Conservation (phyloP, 306 rosid genomes). For the Rosa chinensis region DNA sequence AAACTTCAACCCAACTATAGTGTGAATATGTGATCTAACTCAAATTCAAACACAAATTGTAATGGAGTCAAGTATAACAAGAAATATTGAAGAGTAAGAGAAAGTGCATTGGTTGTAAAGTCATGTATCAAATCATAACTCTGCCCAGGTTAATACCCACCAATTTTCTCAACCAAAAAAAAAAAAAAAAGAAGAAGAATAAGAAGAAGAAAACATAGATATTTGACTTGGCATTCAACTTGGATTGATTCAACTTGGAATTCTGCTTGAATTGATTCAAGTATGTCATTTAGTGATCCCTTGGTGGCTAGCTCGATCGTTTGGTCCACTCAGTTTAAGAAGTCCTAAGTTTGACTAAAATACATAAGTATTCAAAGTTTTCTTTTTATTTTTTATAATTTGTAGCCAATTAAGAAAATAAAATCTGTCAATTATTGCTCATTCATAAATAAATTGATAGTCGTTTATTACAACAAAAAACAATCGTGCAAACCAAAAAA, state of each 20-base stretch:
- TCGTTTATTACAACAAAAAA: too few species aligned
- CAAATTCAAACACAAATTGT: background rate
- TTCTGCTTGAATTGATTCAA: background rate
- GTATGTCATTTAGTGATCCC: background rate
- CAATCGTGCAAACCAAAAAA: too few species aligned
- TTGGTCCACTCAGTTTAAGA: slow-evolving; percentile 1
- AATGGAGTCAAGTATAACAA: background rate
- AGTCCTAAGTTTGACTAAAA: background rate
- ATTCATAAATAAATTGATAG: too few species aligned
- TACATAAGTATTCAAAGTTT: background rate
- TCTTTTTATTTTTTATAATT: too few species aligned
- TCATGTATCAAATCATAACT: background rate
- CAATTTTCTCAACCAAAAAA: background rate
- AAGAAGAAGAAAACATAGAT: too few species aligned
- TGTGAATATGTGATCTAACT: background rate
- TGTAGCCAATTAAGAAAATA: too few species aligned
- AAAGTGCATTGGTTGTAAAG: too few species aligned
- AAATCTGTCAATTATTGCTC: too few species aligned
- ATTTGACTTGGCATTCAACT: background rate
- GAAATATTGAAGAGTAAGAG: too few species aligned
- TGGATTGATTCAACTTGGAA: background rate
- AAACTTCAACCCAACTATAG: background rate
- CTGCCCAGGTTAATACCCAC: background rate
- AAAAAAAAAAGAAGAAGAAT: too few species aligned
- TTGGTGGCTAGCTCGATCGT: background rate